Percentiles rank a stretch among this genome's conserved stretches.
Conservation (phyloP, 2,329 filamentous ascomycete genomes). For the Fusarium globosum region DNA sequence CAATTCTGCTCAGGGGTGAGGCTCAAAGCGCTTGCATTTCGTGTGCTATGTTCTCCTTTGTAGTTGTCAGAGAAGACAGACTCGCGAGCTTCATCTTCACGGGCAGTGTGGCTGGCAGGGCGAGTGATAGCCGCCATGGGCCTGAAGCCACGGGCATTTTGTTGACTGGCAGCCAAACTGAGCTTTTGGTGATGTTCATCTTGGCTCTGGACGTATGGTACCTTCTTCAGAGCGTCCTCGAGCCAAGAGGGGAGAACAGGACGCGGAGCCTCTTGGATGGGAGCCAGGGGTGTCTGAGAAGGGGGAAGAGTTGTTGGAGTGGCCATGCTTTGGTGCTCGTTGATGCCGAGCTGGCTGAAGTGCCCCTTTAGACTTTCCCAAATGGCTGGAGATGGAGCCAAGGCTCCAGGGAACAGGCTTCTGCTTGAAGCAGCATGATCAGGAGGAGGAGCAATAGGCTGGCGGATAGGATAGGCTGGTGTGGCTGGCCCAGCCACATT, state of each 20-base stretch:
- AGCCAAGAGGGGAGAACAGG: conserved; percentile 10
- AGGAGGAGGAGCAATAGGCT: conserved; percentile 7
- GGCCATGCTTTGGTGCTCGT: not conserved
- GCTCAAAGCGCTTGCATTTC: conserved; percentile 50
- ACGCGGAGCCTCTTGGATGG: not conserved
- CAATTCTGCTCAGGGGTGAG: conserved; percentile 56
- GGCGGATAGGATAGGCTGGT: conserved; percentile 4
- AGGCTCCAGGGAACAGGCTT: not conserved
- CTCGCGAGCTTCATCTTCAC: not conserved
- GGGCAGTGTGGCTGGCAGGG: not conserved
- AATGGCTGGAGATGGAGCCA: conserved; percentile 21
- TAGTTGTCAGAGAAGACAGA: conserved; percentile 50
- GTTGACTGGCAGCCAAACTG: not conserved
- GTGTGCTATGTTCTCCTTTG: conserved; percentile 50
- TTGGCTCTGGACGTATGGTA: not conserved
- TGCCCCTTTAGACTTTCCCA: conserved; percentile 19
- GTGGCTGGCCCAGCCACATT: not conserved
- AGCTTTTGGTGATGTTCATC: not conserved
- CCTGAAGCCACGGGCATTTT: conserved; percentile 29
- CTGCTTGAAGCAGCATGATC: not conserved
- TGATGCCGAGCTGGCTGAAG: conserved; percentile 15
- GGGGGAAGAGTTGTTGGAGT: not conserved
- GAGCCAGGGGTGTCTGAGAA: not conserved
- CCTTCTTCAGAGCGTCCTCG: not conserved
- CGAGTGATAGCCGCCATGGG: conserved; percentile 40